These are phyloP conservation scores for Ophiostoma ips DNA, from an alignment of 2,329 filamentous ascomycete species.

Conservation along the genomic window DNA sequence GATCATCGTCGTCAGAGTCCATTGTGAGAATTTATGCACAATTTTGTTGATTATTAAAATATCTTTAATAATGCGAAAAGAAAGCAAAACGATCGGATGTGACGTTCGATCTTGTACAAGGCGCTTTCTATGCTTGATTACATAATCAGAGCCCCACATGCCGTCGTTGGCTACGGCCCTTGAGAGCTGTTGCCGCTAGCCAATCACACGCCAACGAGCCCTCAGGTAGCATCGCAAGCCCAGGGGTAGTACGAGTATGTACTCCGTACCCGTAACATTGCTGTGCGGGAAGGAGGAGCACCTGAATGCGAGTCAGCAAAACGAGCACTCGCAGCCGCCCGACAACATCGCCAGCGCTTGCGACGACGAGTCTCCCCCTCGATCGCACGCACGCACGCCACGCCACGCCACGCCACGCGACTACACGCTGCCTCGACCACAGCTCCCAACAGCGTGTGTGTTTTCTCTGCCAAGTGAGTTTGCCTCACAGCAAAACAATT, in stretches of 20 bases:
- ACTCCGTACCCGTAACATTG: no score
- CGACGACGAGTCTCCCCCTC: neutral
- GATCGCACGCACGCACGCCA: neutral
- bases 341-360: conserved; percentile 8
- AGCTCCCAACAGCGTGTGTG: neutral
- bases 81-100: no score
- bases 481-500: no score
- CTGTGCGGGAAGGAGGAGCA: conserved; percentile 2
- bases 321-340: no score
- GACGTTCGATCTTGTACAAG: no score
- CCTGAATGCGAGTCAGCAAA: neutral
- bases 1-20: conserved; percentile 41
- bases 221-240: conserved; percentile 2
- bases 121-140: no score
- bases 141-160: no score
- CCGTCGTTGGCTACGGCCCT: conserved; percentile 1
- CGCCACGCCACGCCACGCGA: neutral
- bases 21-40: no score
- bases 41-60: no score
- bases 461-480: no score
- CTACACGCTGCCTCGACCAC: neutral
- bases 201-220: conserved; percentile 3
- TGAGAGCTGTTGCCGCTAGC: conserved; percentile 1
- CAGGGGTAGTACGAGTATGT: conserved; percentile 5
- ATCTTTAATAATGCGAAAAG: no score